These are phyloP conservation scores for Hypoxylon sp. DNA, from an alignment of 2,329 filamentous ascomycete species.

Conservation along the genomic window DNA sequence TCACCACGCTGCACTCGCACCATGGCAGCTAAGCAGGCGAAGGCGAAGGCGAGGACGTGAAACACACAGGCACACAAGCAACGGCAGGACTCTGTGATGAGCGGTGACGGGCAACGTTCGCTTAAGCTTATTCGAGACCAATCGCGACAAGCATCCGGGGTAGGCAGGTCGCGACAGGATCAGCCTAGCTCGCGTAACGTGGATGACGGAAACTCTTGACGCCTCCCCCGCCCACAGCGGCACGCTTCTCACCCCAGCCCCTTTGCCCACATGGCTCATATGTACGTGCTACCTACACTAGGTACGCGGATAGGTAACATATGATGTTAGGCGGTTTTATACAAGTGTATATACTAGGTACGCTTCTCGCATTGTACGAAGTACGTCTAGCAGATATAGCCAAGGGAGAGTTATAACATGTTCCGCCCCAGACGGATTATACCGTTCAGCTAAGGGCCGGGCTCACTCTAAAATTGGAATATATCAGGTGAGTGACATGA, in stretches of 20 bases:
- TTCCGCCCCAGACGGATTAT: slow-evolving; percentile 20
- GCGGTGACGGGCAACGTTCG: slow-evolving; percentile 9
- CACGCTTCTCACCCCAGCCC: slow-evolving; percentile 9
- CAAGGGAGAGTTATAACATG: background rate
- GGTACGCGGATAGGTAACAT: background rate
- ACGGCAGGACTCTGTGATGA: background rate
- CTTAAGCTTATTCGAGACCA: slow-evolving; percentile 1
- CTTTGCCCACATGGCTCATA: slow-evolving; percentile 24
- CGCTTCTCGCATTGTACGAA: background rate
- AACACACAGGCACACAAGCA: background rate
- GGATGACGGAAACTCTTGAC: background rate
- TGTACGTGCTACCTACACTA: slow-evolving; percentile 29
- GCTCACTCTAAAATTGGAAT: slow-evolving; percentile 22
- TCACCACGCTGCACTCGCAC: slow-evolving; percentile 3
- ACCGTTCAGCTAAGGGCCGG: slow-evolving; percentile 25
- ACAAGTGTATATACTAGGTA: too few relatives aligned
- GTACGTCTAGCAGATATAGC: background rate
- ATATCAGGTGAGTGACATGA: slow-evolving; percentile 14
- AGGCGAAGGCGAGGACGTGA: background rate
- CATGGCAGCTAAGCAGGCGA: background rate
- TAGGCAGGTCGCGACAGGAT: slow-evolving; percentile 6
- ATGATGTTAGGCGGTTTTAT: background rate
- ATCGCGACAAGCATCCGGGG: background rate
- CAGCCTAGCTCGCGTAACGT: slow-evolving; percentile 3
- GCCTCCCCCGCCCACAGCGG: slow-evolving; percentile 8